Conservation (phyloP, 257 asterid genomes). For the Solanum sitiens region DNA sequence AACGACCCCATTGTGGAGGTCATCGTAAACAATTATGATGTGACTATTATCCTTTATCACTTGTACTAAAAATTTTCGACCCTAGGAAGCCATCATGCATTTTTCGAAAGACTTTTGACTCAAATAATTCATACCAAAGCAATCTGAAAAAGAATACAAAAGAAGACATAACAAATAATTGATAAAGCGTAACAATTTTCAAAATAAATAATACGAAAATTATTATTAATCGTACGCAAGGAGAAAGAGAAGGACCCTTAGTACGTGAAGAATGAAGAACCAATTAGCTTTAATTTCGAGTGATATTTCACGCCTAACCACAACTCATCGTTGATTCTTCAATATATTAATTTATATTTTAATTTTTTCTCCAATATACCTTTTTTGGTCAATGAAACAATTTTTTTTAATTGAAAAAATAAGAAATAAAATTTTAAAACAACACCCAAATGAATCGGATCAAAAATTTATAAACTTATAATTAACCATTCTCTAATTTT, state of each 20-base stretch:
- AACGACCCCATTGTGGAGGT: too few species aligned
- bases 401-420: background rate
- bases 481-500: background rate
- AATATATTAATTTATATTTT: background rate
- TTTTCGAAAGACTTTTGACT: background rate
- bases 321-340: fast-evolving
- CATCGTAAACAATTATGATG: background rate
- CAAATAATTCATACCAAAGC: background rate
- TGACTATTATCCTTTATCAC: background rate
- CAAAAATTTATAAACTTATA: background rate
- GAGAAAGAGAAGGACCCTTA: background rate
- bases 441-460: background rate
- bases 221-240: background rate
- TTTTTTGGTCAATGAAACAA: background rate
- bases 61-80: background rate
- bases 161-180: background rate
- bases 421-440: background rate
- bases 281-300: background rate
- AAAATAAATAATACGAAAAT: background rate
- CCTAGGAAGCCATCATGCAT: background rate
- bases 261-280: background rate
- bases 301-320: background rate
- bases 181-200: background rate
- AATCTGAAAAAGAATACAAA: background rate
- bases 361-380: background rate